Percentiles rank a stretch among this genome's conserved stretches.
phyloP scores from a whole-genome alignment of 805 yeast genomes.

The Candida andamanensis region DNA sequence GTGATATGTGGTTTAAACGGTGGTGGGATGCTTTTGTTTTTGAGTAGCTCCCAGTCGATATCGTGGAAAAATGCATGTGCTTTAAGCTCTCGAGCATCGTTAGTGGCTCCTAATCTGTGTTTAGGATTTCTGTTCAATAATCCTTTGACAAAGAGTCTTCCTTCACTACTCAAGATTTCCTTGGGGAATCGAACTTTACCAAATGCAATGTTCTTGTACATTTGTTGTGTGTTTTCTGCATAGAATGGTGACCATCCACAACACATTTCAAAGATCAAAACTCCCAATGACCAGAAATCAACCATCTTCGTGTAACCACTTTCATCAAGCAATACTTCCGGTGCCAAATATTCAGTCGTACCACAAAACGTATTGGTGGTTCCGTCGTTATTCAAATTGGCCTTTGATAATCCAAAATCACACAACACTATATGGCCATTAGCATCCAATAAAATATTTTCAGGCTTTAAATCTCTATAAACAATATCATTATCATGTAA shows the following conservation, averaged over 20 bases:
- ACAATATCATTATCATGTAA: conserved; percentile 94
- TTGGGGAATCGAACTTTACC: conserved; percentile 97
- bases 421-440: conserved; percentile 96
- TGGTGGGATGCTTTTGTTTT: conserved; percentile 82
- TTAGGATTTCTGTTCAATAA: conserved; percentile 91
- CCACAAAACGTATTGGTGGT: conserved; percentile 98
- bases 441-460: conserved; percentile 90
- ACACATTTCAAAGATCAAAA: conserved; percentile 95
- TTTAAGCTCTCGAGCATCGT: conserved; percentile 88
- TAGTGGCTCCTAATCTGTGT: conserved; percentile 86
- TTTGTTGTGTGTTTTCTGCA: conserved; percentile 96
- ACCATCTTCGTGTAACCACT: conserved; percentile 98
- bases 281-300: conserved; percentile 98
- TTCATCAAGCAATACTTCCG: conserved; percentile 92
- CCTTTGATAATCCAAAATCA: conserved; percentile 95
- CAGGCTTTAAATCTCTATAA: conserved; percentile 95
- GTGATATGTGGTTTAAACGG: conserved; percentile 93
- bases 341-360: conserved; percentile 96
- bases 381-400: conserved; percentile 77
- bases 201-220: conserved; percentile 98
- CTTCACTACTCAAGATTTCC: conserved; percentile 89
- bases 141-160: conserved; percentile 93
- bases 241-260: conserved; percentile 99
- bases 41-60: conserved; percentile 81
- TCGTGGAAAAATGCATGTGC: conserved; percentile 91